Base-by-base conservation (phyloP, 2,329 filamentous ascomycete species). In the Phyllosticta citriasiana region DNA sequence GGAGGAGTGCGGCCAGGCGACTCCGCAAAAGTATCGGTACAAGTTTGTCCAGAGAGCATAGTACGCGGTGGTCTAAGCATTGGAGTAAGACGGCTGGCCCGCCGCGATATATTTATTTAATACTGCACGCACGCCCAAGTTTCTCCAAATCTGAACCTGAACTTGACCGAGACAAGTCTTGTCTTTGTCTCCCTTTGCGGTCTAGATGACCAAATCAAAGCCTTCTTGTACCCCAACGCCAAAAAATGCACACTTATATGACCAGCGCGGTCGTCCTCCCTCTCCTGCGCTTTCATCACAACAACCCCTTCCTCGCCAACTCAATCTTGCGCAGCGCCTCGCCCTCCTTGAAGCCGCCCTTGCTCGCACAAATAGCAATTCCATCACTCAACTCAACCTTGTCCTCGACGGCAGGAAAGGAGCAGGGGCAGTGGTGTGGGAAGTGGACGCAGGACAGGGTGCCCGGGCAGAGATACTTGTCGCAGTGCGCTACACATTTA, bases 401-500 rank as follows among this genome's bases (percentile, higher is more conserved):
- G 75, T 86, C 68, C 76, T 90, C 73, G 77, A 86, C 69, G 77
- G 81, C 63, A 67, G 82, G 73, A 80, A 89, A 96, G 1, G 91
- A 82, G 77, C 94, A 99, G 27, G 94, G 94, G 75, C 94, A 99
- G 76, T 99, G 94, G 73, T 97, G 93, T 1, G 94, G 92, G 77
- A 96, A 94, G 73, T 95, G 88, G 6, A 99, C 94, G 78, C 94
- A 99, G 40, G 92, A 89, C 63, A 99, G 83, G 0, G 94, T 97
- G 65, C 91, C 90, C 2, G 94, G 92, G 72, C 94, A 99, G 60
- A 99, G 86, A 73, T 97, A 99, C 67, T 93, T 92, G 69, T 89
- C 85, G 80, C 94, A 99, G 68, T 85, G 82, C n/a, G 91, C 89
- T 89, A 19, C 19, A 22, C 19, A 22, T 22, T 22, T 22, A 22